These are phyloP conservation scores for Leishmania turanica DNA, from an alignment of 208 protist species.

Conservation along the genomic window DNA sequence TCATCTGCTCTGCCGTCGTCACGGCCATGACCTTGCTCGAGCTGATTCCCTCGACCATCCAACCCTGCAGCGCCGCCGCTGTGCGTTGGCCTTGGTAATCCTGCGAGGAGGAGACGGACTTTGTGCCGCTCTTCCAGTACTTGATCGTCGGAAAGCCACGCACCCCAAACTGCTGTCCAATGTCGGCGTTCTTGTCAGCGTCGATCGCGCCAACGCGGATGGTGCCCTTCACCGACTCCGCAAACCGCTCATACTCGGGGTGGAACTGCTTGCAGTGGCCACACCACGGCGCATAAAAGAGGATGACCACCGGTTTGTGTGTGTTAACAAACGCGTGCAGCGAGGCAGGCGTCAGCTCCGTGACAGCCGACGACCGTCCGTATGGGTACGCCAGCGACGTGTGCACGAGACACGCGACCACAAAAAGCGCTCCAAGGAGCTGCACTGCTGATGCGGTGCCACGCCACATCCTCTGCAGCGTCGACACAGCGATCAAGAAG, in stretches of 20 bases:
- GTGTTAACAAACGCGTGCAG: constrained; percentile 73
- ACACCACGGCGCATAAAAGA: constrained; percentile 97
- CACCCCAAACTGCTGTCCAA: constrained; percentile 76
- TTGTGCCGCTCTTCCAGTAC: constrained; percentile 79
- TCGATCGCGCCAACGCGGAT: constrained; percentile 88
- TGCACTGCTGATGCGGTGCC: neutral
- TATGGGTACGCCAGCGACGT: constrained; percentile 61
- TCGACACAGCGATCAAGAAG: neutral
- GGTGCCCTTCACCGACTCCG: constrained; percentile 66
- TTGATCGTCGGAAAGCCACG: constrained; percentile 95
- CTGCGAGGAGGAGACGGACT: constrained; percentile 44
- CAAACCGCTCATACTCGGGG: constrained; percentile 87
- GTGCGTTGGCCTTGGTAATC: constrained; percentile 80
- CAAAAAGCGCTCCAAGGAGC: constrained; percentile 18
- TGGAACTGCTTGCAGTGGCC: constrained; percentile 95
- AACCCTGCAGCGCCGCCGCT: constrained; percentile 63
- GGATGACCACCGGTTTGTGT: constrained; percentile 89
- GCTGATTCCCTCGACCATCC: constrained; percentile 55
- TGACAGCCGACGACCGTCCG: constrained; percentile 52
- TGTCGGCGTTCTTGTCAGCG: constrained; percentile 64
- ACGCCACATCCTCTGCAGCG: constrained; percentile 1
- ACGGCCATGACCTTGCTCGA: constrained; percentile 36
- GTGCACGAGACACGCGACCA: constrained; percentile 7
- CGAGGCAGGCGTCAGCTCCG: constrained; percentile 68
- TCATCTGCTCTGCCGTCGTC: constrained; percentile 29